phyloP scores from a whole-genome alignment of 192 early-diverging fungal species.

The Backusella liffmaniae region DNA sequence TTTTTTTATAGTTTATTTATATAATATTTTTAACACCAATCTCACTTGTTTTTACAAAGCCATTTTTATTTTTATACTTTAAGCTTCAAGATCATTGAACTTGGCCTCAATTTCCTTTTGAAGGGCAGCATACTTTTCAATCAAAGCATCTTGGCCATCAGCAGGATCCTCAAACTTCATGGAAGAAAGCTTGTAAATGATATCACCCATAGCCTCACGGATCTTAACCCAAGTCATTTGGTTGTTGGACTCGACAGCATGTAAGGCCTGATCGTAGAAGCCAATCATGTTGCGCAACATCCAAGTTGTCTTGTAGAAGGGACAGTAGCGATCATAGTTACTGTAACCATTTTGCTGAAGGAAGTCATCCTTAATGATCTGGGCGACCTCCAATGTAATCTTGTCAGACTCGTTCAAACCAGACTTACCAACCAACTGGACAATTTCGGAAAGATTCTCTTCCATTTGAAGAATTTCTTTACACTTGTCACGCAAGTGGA shows the following conservation, averaged over 20 bases:
- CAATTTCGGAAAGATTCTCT: constrained; percentile 98
- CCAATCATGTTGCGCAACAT: constrained; percentile 98
- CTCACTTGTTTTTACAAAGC: not conserved
- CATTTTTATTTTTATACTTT: not conserved
- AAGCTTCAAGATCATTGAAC: constrained; percentile 71
- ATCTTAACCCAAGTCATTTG: constrained; percentile 96
- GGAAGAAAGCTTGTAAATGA: constrained; percentile 94
- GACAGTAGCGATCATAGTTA: constrained; percentile 97
- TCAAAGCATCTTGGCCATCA: constrained; percentile 88
- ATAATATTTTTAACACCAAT: not conserved
- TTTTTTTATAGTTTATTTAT: not conserved
- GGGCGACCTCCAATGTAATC: constrained; percentile 97
- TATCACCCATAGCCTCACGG: constrained; percentile 86
- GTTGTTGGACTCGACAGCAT: constrained; percentile 90
- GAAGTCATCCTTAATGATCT: constrained; percentile 99
- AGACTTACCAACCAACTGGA: constrained; percentile 98
- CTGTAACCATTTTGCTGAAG: constrained; percentile 99
- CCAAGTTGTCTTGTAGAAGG: constrained; percentile 99
- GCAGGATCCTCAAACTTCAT: constrained; percentile 99
- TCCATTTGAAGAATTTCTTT: constrained; percentile 99
- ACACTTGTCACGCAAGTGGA: constrained; percentile 84
- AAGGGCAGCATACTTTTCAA: constrained; percentile 87
- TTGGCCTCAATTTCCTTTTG: constrained; percentile 95
- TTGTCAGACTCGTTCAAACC: constrained; percentile 86
- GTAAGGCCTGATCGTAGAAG: constrained; percentile 92